Base-by-base conservation (phyloP, 2,329 filamentous ascomycete genomes). In the Dothidotthia symphoricarpi region DNA sequence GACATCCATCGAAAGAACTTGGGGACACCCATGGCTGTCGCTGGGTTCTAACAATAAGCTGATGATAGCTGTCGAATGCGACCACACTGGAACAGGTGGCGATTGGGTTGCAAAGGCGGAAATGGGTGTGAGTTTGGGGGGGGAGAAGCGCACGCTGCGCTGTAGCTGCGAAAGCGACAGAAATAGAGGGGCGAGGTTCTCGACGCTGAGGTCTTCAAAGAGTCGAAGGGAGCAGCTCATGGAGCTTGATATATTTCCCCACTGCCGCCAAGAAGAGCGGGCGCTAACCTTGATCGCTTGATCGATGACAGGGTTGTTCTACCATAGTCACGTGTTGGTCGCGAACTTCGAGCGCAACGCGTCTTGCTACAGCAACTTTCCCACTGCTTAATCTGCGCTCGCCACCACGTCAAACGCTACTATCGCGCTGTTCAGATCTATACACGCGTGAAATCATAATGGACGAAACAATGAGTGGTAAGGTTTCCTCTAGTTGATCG, bases 1-100 rank as follows among this genome's bases (percentile, higher is more conserved):
- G 90, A 96, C 77, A 98, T 86, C 93, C 94, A 98, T 80, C 93
- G 81, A 75, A 95, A 95, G 76, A 95, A 95, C 67, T 95, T 95
- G 65, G 86, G 86, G 51, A 88, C 83, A 80, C 83, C 81, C 81
- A 81, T 78, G 61, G 34, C 36, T 48, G 49, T 49, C 38, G 50
- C 43, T 50, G 34, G 34, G 32, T 25, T 42, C 38, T 55, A 51
- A 37, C 13, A 45, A 51, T 56, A 36, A 43, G 36, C 31, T 34
- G 41, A 39, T 22, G 31, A 41, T 46, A 39, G 28, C 29, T 41
- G 32, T 28, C 33, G 36, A 42, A 38, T 28, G 42, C 38, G 31
- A 36, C 28, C 26, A 22, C 27, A 27, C 36, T 13, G 25, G 17
- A 24, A 37, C 11, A 17, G 33, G 30, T 16, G 25, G 31, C 28